These are phyloP conservation scores for Monoraphidium neglectum DNA, from an alignment of 139 green algal genomes.

Conservation along the genomic window DNA sequence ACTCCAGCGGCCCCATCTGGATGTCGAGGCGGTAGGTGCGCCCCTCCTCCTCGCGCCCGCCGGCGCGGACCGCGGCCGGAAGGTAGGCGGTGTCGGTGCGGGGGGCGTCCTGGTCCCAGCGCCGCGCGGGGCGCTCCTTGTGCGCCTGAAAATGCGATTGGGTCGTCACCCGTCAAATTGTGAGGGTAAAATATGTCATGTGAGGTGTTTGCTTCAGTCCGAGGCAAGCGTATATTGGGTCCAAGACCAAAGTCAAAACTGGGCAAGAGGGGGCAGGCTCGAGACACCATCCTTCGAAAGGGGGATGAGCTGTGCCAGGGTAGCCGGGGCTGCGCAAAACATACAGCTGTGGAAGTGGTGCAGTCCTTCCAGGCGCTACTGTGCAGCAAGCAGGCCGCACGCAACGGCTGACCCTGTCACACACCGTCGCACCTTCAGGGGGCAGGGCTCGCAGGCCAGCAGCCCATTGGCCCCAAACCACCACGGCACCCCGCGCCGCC, in stretches of 20 bases:
- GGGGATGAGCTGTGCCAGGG: no score
- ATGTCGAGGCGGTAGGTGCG: constrained; percentile 58
- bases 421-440: constrained; percentile 34
- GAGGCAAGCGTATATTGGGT: no score
- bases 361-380: neutral
- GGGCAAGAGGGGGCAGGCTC: no score
- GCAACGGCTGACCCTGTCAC: neutral
- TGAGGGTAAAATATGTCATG: no score
- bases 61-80: constrained; percentile 27
- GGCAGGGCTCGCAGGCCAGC: constrained; percentile 44
- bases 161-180: no score
- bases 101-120: constrained; percentile 51
- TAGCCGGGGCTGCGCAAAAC: no score
- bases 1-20: constrained; percentile 59
- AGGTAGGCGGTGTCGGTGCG: constrained; percentile 33
- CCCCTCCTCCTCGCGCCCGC: constrained; percentile 1
- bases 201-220: no score
- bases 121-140: constrained; percentile 46
- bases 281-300: no score
- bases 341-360: no score
- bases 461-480: constrained; percentile 55
- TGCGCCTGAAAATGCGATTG: no score
- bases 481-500: neutral
- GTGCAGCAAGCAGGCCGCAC: neutral
- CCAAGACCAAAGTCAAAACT: no score